A percentile compares a stretch with the other conserved stretches of the same genome.
These are phyloP conservation scores for Adansonia gregorii DNA, from an alignment of 441 rosid species.

Conservation along the genomic window DNA sequence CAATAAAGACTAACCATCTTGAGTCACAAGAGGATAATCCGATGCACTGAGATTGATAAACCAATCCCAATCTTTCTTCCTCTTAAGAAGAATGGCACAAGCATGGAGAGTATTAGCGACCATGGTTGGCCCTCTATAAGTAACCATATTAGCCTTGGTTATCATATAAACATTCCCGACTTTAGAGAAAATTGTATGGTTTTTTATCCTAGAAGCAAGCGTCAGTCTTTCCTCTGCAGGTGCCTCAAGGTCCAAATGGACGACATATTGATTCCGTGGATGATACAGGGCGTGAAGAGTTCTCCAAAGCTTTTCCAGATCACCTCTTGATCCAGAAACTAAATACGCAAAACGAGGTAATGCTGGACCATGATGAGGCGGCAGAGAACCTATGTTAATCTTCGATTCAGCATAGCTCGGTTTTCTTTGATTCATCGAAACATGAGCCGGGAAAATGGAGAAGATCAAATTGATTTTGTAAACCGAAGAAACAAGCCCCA, in stretches of 20 bases:
- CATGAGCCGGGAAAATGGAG: slow-evolving; percentile 53
- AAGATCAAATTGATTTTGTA: slow-evolving; percentile 59
- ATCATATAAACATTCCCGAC: slow-evolving; percentile 86
- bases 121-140: slow-evolving; percentile 98
- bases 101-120: slow-evolving; percentile 99
- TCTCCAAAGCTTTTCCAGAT: slow-evolving; percentile 90
- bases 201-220: slow-evolving; percentile 70
- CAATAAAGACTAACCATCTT: slow-evolving; percentile 68
- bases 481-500: slow-evolving; percentile 78
- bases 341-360: slow-evolving; percentile 89
- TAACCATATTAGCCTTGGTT: slow-evolving; percentile 93
- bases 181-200: slow-evolving; percentile 65
- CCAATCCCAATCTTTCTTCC: slow-evolving; percentile 95
- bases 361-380: slow-evolving; percentile 40
- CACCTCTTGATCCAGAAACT: slow-evolving; percentile 94
- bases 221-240: slow-evolving; percentile 77
- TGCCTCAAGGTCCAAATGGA: slow-evolving; percentile 94
- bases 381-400: slow-evolving; percentile 39
- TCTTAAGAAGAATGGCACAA: slow-evolving; percentile 86
- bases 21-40: slow-evolving; percentile 98
- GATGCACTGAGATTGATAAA: slow-evolving; percentile 99
- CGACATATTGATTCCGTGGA: slow-evolving; percentile 83
- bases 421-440: slow-evolving; percentile 46
- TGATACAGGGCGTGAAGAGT: slow-evolving; percentile 88
- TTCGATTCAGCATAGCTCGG: slow-evolving; percentile 60